A percentile compares a stretch with the other conserved stretches of the same genome.
phyloP scores from a whole-genome alignment of 805 yeast species.

The Sugiyamaella qingdaonensis region DNA sequence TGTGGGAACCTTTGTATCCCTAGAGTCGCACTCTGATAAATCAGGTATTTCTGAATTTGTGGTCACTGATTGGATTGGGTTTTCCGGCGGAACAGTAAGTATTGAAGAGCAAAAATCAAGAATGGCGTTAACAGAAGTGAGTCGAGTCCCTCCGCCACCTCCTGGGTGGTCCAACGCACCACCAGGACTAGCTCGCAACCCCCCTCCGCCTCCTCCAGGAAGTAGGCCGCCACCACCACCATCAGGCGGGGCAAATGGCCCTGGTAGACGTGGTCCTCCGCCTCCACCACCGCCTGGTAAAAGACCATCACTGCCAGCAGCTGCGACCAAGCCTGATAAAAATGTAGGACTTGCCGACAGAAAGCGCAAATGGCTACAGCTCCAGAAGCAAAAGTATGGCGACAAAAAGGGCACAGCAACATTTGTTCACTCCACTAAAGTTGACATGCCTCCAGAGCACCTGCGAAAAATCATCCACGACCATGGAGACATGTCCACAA shows the following conservation, averaged over 20 bases:
- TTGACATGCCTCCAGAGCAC: conserved; percentile 93
- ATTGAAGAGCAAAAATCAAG: no score
- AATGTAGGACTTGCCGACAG: conserved; percentile 28
- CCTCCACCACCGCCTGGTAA: conserved; percentile 12
- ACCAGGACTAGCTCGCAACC: conserved; percentile 7
- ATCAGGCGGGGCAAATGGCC: conserved; percentile 8
- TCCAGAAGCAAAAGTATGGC: conserved; percentile 57
- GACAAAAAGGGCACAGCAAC: conserved; percentile 35
- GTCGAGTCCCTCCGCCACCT: conserved; percentile 31
- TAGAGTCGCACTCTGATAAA: no score
- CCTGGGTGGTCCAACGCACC: conserved; percentile 25
- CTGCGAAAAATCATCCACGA: conserved; percentile 75
- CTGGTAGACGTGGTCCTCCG: conserved; percentile 18
- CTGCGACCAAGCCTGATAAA: conserved; percentile 15
- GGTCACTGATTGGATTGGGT: no score
- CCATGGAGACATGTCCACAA: conserved; percentile 81
- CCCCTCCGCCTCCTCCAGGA: conserved; percentile 23
- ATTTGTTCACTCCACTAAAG: conserved; percentile 55
- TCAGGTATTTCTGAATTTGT: no score
- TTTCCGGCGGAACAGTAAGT: no score
- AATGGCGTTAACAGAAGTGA: not conserved
- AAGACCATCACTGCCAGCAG: not conserved
- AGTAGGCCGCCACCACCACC: conserved; percentile 27
- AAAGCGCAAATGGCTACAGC: conserved; percentile 55
- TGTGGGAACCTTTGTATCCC: no score